phyloP scores from a whole-genome alignment of 2,329 filamentous ascomycete genomes.

The Ophiostoma angusticollis region DNA sequence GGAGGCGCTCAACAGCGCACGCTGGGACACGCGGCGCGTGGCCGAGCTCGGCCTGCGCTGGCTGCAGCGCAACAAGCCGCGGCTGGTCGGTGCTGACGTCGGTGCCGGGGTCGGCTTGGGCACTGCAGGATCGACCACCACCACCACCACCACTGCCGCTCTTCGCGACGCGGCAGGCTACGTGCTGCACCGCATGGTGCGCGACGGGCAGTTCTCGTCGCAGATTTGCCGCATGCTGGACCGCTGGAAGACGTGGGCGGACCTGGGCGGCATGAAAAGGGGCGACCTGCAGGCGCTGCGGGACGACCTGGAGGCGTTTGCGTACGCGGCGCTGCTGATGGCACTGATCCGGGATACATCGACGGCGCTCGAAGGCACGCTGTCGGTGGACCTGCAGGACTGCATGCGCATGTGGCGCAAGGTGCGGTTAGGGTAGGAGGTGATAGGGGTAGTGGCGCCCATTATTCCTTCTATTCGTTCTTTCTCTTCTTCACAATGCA shows the following conservation, averaged over 20 bases:
- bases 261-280: slow-evolving; percentile 40
- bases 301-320: slow-evolving; percentile 29
- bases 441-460: too few relatives aligned
- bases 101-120: neutral
- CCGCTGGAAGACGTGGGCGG: slow-evolving; percentile 40
- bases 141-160: neutral
- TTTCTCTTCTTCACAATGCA: neutral
- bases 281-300: slow-evolving; percentile 29
- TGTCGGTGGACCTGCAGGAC: slow-evolving; percentile 41
- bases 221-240: slow-evolving; percentile 33
- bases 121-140: too few relatives aligned
- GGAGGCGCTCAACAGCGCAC: slow-evolving; percentile 40
- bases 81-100: neutral
- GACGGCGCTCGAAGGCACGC: slow-evolving; percentile 31
- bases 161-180: slow-evolving; percentile 27
- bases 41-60: slow-evolving; percentile 32
- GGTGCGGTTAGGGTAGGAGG: slow-evolving; percentile 33
- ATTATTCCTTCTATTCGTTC: too few relatives aligned
- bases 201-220: slow-evolving; percentile 31
- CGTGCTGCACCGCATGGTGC: slow-evolving; percentile 39
- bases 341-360: slow-evolving; percentile 34
- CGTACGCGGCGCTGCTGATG: slow-evolving; percentile 34
- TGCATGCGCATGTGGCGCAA: slow-evolving; percentile 40
- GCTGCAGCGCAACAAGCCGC: slow-evolving; percentile 22
- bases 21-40: slow-evolving; percentile 36